Conservation (phyloP, 805 yeast genomes). For the Candida hispaniensis region DNA sequence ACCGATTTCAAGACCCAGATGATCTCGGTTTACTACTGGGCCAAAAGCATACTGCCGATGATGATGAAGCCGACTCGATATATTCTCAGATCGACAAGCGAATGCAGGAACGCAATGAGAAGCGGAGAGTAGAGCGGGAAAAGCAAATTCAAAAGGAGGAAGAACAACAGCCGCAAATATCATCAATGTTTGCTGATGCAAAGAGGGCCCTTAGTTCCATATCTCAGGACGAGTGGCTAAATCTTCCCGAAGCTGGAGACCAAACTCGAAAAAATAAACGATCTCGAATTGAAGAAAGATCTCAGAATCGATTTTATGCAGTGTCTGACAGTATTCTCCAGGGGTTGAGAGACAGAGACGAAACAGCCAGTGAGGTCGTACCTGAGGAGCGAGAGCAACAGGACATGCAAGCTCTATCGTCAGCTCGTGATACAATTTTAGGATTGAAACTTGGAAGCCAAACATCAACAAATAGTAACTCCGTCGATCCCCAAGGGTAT, state of each 20-base stretch:
- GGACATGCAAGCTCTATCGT: constrained; percentile 42
- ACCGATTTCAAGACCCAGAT: constrained; percentile 24
- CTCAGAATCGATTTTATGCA: constrained; percentile 62
- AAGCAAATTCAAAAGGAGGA: constrained; percentile 21
- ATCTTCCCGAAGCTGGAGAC: constrained; percentile 81
- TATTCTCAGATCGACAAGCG: constrained; percentile 59
- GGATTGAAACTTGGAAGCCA: constrained; percentile 36
- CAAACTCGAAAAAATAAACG: constrained; percentile 72
- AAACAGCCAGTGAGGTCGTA: constrained; percentile 22
- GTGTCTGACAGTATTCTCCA: constrained; percentile 61
- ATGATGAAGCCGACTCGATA: constrained; percentile 66
- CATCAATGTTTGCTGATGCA: constrained; percentile 55
- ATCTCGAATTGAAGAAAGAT: constrained; percentile 48
- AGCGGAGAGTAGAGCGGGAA: constrained; percentile 25
- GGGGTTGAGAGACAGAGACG: constrained; percentile 28
- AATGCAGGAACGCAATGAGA: constrained; percentile 26
- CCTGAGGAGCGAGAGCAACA: no score
- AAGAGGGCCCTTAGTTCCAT: constrained; percentile 52
- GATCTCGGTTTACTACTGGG: constrained; percentile 28
- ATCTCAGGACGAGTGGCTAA: constrained; percentile 65
- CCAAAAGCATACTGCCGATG: constrained; percentile 39
- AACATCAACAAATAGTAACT: constrained; percentile 19
- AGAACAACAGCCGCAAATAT: constrained; percentile 29
- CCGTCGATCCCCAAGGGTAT: constrained; percentile 34
- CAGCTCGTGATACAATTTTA: constrained; percentile 53